Evolutionary conservation across 768 basidiomycete genomes (phyloP).

Genomic region (Crassisporium funariophilum): DNA sequence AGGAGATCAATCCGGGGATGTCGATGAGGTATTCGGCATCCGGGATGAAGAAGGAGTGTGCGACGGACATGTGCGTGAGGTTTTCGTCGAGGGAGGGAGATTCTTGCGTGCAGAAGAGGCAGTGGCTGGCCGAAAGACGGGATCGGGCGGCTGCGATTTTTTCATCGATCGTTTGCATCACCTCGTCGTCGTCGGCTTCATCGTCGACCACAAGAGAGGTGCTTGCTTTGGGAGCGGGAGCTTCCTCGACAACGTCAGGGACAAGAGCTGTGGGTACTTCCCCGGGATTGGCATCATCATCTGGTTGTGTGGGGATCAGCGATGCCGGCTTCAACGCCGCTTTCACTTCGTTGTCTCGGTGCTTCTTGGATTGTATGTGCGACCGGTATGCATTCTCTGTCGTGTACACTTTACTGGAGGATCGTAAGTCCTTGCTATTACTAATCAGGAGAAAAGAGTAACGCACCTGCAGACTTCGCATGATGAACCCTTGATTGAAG

Average conservation of each 20-base stretch:
- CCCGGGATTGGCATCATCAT: neutral
- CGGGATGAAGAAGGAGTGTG: conserved; percentile 95
- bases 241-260: neutral
- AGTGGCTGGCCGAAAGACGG: conserved; percentile 62
- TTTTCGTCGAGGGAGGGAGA: conserved; percentile 60
- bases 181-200: conserved; percentile 38
- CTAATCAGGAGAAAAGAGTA: conserved; percentile 7
- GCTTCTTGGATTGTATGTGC: conserved; percentile 87
- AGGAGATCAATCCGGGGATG: conserved; percentile 74
- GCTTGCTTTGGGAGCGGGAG: neutral
- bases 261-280: neutral
- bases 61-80: conserved; percentile 82
- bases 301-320: neutral
- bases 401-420: conserved; percentile 79
- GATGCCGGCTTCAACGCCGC: conserved; percentile 26
- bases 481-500: conserved; percentile 56
- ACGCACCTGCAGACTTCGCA: conserved; percentile 88
- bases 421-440: conserved; percentile 2
- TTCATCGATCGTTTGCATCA: conserved; percentile 64
- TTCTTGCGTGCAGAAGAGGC: conserved; percentile 80
- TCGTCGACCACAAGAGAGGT: conserved; percentile 14
- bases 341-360: conserved; percentile 75
- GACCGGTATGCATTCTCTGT: conserved; percentile 88
- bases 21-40: conserved; percentile 91
- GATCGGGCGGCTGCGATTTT: conserved; percentile 74